Conservation (phyloP, 176 grass and related monocot genomes). For the Guadua angustifolia region DNA sequence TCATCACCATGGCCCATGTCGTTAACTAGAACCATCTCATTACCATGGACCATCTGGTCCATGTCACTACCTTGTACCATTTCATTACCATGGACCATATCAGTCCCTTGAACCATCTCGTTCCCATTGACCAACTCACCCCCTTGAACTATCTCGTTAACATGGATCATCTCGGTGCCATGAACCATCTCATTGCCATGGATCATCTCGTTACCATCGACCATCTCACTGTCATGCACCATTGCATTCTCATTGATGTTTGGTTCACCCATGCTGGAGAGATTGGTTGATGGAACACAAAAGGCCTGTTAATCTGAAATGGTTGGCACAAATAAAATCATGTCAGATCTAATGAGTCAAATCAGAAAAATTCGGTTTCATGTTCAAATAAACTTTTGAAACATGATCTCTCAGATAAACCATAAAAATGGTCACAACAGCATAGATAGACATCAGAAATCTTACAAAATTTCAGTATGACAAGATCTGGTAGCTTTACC, state of each 20-base stretch:
- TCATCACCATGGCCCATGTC: neutral
- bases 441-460: neutral
- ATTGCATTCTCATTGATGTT: slow-evolving; percentile 9
- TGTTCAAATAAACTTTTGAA: no score
- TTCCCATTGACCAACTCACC: no score
- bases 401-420: neutral
- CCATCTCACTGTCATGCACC: slow-evolving; percentile 13
- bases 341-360: slow-evolving; percentile 6
- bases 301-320: slow-evolving; percentile 10
- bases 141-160: no score
- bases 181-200: neutral
- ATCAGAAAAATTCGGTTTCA: neutral
- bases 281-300: neutral
- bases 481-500: neutral
- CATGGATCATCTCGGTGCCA: neutral
- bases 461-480: neutral
- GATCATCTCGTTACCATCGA: neutral
- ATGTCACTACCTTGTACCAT: neutral
- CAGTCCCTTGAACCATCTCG: no score
- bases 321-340: slow-evolving; percentile 11
- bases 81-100: neutral
- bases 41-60: no score
- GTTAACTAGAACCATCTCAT: slow-evolving; percentile 10
- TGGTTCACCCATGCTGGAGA: slow-evolving; percentile 33
- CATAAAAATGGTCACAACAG: neutral